Evolutionary conservation across 768 basidiomycete genomes (phyloP), one percentile per base, ranked within the genome.

Genomic region (Amanita fuliginea): DNA sequence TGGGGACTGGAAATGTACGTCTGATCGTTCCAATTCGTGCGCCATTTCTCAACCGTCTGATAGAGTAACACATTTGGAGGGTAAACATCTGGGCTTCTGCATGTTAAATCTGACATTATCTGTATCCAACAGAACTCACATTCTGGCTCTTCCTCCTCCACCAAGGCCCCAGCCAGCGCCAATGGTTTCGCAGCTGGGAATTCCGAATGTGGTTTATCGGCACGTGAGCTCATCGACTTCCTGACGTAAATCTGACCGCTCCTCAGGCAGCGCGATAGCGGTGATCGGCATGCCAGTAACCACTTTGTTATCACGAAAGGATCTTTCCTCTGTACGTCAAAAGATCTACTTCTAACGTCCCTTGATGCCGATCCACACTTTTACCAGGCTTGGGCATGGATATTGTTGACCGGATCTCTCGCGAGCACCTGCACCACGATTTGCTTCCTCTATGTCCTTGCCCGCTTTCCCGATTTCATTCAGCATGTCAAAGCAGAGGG

Each of bases 121-220:
- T 50, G 18, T 13, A 32, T 13, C 4, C 32, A 11, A 21, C 60
- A 87, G 86, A 88, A 60, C 72, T 90, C 11, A 70, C 80, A 0
- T 90, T 89, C 58, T 91, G 88, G 88, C 59, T 90, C 24, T 91
- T 90, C 62, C 73, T 91, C 18, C 72, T 88, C 26, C 77, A 87
- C 54, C 87, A 89, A 64, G 82, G 83, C 3, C 82, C 83, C 0
- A 65, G 70, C 39, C 77, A 80, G 58, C 76, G 80, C 3, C 70
- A 78, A 28, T 91, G 88, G 88, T 90, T 90, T 62, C 67, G 76
- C 19, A 86, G 86, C 60, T 80, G 78, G 76, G 86, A 91, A 62
- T 90, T 81, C 61, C 72, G 73, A 39, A 59, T 76, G 14, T 91
- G 88, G 88, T 78, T 73, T 49, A 59, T 77, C 40, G 81, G 86